A percentile compares a stretch with the other conserved stretches of the same genome.
These are phyloP conservation scores for Exophiala xenobiotica DNA, from an alignment of 2,329 filamentous ascomycete genomes.

Conservation along the genomic window DNA sequence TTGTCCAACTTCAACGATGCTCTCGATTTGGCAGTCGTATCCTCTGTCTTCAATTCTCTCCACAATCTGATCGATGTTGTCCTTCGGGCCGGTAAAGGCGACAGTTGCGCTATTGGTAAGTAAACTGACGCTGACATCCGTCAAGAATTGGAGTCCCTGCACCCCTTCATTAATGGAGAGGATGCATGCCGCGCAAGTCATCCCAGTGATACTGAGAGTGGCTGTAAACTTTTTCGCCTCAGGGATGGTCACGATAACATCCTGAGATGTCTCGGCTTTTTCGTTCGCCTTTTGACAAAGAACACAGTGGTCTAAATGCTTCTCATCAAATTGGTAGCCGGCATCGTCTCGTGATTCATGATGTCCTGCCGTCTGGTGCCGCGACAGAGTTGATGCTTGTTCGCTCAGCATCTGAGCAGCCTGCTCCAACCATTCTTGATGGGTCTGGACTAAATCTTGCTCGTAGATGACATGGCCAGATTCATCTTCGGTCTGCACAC, in stretches of 20 bases:
- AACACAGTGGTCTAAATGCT: conserved; percentile 27
- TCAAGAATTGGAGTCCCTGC: conserved; percentile 46
- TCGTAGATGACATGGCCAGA: conserved; percentile 35
- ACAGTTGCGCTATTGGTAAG: conserved; percentile 51
- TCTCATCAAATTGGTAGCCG: conserved; percentile 6
- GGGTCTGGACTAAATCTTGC: conserved; percentile 33
- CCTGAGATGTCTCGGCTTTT: conserved; percentile 9
- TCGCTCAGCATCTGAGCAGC: conserved; percentile 12
- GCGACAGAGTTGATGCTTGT: conserved; percentile 8
- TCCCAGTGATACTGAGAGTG: conserved; percentile 53
- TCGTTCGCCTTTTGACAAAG: conserved; percentile 11
- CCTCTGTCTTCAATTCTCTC: conserved; percentile 53
- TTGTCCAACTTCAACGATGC: conserved; percentile 2
- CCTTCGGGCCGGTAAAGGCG: conserved; percentile 47
- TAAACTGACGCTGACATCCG: conserved; percentile 49
- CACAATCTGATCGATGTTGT: conserved; percentile 47
- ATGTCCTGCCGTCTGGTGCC: conserved; percentile 11
- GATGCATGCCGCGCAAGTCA: conserved; percentile 58
- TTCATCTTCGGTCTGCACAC: conserved; percentile 41
- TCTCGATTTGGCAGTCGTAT: conserved; percentile 4
- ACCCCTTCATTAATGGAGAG: conserved; percentile 48
- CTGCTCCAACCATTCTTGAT: conserved; percentile 13
- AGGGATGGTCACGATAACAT: conserved; percentile 11
- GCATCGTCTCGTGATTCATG: conserved; percentile 5
- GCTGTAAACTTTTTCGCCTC: conserved; percentile 33